Percentiles rank a stretch among this genome's conserved stretches.
These are phyloP conservation scores for Ogataea paraovalis DNA, from an alignment of 805 yeast genomes.

Conservation along the genomic window DNA sequence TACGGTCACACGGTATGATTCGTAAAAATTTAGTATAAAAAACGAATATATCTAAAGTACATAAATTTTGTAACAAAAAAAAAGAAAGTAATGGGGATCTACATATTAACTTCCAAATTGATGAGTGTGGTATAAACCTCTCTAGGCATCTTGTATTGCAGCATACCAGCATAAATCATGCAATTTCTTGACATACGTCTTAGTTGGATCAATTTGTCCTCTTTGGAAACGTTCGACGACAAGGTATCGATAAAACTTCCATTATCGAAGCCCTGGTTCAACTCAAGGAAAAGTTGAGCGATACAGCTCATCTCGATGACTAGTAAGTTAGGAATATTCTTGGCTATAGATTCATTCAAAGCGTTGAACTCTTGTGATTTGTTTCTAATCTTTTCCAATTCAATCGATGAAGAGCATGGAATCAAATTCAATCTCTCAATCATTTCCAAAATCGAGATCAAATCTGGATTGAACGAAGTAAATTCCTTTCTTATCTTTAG, in stretches of 20 bases:
- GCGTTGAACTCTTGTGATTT: conserved; percentile 62
- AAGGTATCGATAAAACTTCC: conserved; percentile 6
- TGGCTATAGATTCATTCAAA: conserved; percentile 66
- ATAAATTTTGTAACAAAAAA: background rate
- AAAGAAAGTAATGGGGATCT: conserved; percentile 1
- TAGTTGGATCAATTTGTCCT: conserved; percentile 52
- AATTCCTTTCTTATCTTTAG: conserved; percentile 58
- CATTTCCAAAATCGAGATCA: conserved; percentile 34
- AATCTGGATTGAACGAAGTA: conserved; percentile 58
- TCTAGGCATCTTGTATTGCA: conserved; percentile 87
- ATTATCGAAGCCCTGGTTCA: conserved; percentile 34
- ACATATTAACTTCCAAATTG: conserved; percentile 46
- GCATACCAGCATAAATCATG: conserved; percentile 93
- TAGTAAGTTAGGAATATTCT: conserved; percentile 75
- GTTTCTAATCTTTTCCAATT: conserved; percentile 55
- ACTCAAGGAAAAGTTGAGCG: conserved; percentile 49
- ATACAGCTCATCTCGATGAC: conserved; percentile 79
- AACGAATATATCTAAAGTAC: too few relatives aligned
- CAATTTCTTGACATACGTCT: conserved; percentile 73
- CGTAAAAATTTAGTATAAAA: too few relatives aligned
- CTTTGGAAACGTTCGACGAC: conserved; percentile 38
- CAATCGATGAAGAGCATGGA: conserved; percentile 51
- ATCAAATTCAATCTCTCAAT: conserved; percentile 61
- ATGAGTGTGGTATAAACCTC: conserved; percentile 73
- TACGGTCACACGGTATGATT: too few relatives aligned